Evolutionary conservation across 2,329 filamentous ascomycete genomes (phyloP).

Genomic region (Colletotrichum shisoi): DNA sequence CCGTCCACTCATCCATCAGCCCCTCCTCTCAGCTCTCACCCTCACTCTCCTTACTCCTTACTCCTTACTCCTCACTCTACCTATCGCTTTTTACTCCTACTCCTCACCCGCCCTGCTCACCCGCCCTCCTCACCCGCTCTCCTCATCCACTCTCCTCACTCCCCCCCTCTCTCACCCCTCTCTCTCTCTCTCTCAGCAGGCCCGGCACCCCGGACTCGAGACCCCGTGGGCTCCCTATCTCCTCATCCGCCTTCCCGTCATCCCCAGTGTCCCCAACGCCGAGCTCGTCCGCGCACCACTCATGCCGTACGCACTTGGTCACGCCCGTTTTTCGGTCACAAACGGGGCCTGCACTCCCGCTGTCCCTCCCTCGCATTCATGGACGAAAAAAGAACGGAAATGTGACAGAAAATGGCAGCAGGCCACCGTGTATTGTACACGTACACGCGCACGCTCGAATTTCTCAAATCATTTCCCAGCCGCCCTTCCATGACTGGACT

Average conservation of each 20-base stretch:
- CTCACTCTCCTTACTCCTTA: background rate
- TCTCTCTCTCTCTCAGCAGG: constrained; percentile 3
- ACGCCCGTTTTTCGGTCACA: constrained; percentile 4
- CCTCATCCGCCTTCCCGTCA: background rate
- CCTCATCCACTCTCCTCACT: background rate
- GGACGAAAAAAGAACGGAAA: background rate
- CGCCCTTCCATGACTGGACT: too few species aligned
- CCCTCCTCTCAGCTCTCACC: background rate
- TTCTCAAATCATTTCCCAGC: background rate
- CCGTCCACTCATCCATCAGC: background rate
- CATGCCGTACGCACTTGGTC: constrained; percentile 6
- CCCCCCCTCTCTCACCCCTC: background rate
- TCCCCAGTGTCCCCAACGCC: background rate
- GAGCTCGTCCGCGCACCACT: constrained; percentile 7
- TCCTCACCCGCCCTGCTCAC: too few species aligned
- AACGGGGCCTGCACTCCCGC: background rate
- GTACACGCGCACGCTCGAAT: background rate
- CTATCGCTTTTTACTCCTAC: background rate
- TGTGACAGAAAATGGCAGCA: background rate
- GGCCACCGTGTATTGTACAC: constrained; percentile 10
- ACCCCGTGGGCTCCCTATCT: constrained; percentile 4
- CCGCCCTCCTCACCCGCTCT: background rate
- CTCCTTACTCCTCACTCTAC: too few species aligned
- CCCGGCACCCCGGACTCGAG: constrained; percentile 14
- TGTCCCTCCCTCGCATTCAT: background rate